Base-by-base conservation (phyloP, 768 basidiomycete species). In the Leccinum longicurvipes region DNA sequence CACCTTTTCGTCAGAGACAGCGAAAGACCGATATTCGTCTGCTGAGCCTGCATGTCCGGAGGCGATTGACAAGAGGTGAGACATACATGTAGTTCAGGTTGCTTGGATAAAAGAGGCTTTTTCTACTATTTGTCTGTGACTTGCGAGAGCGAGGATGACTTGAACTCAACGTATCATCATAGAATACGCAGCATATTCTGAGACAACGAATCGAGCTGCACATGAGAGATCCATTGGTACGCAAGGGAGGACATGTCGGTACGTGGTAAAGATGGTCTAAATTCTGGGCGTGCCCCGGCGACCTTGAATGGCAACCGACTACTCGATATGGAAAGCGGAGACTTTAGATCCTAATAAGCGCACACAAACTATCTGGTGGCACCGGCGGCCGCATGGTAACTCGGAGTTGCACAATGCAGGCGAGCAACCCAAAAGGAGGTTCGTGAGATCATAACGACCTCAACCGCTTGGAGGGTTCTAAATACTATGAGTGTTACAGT, bases 1-100 rank as follows among this genome's bases (percentile, higher is more conserved):
- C 12, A 82, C 57, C 15, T 77, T 80, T 25, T 76, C 77, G 2
- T 68, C 62, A 19, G 83, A 74, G 34, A 89, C 76, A 6, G 74
- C 67, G 12, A 87, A 72, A 9, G 74, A 72, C 46, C 74, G 66
- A 5, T 76, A 56, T 47, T 78, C 77, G 1, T 75, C 62, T 45
- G 72, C 67, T n/a, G n/a, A n/a, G 52, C 62, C 67, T 34, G 67
- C 64, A 21, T 66, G 62, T 50, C 61, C 72, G 21, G 62, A 67
- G 47, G 68, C 50, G 17, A 54, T 46, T 10, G 73, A 74, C 6
- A 66, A 68, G 24, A 77, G 65, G 23, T 73, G 64, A 4, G 82
- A 79, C 47, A 79, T 67, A 2, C 82, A 82, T 48, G 75, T 23
- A 75, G 68, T 8, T 80, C 32, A 0, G 67, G 62, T 44, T 72